Percentiles rank a stretch among this genome's conserved stretches.
These are phyloP conservation scores for Thraustochytrium striatum DNA, from an alignment of 352 stramenopile species.

Conservation along the genomic window DNA sequence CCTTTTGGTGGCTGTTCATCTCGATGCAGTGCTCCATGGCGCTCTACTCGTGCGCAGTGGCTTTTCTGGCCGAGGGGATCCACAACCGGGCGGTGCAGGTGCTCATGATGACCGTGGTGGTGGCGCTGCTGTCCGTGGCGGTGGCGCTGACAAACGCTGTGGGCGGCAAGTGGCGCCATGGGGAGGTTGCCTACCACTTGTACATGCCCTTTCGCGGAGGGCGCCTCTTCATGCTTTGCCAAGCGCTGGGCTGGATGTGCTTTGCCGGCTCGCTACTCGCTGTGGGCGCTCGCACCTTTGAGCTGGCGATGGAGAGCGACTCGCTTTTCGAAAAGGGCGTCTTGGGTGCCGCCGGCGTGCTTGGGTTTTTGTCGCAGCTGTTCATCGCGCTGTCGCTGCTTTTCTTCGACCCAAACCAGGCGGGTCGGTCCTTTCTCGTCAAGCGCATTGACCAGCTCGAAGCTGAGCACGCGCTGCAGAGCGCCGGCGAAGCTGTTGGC, in stretches of 20 bases:
- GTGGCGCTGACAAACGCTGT: conserved; percentile 38
- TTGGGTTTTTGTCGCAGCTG: conserved; percentile 16
- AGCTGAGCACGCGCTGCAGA: too few species aligned
- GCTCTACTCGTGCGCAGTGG: conserved; percentile 28
- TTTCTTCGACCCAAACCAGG: conserved; percentile 23
- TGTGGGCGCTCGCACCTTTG: not conserved
- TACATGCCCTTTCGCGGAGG: conserved; percentile 26
- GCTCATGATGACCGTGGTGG: conserved; percentile 22
- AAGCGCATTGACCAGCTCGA: too few species aligned
- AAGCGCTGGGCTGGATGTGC: conserved; percentile 23
- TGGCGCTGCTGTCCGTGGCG: conserved; percentile 18
- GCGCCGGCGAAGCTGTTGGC: too few species aligned
- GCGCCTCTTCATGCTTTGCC: not conserved
- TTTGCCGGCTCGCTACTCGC: conserved; percentile 9
- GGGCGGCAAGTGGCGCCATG: conserved; percentile 38
- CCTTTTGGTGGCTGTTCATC: conserved; percentile 45
- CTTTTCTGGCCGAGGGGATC: conserved; percentile 35
- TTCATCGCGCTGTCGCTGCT: conserved; percentile 33
- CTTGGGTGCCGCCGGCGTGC: conserved; percentile 2
- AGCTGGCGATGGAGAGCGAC: not conserved
- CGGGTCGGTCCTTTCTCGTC: conserved; percentile 7
- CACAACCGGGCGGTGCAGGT: not conserved
- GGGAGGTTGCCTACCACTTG: conserved; percentile 30
- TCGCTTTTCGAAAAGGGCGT: not conserved
- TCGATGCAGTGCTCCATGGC: conserved; percentile 34